Conservation (phyloP, 805 yeast genomes). For the Saccharomycopsis fibuligera region DNA sequence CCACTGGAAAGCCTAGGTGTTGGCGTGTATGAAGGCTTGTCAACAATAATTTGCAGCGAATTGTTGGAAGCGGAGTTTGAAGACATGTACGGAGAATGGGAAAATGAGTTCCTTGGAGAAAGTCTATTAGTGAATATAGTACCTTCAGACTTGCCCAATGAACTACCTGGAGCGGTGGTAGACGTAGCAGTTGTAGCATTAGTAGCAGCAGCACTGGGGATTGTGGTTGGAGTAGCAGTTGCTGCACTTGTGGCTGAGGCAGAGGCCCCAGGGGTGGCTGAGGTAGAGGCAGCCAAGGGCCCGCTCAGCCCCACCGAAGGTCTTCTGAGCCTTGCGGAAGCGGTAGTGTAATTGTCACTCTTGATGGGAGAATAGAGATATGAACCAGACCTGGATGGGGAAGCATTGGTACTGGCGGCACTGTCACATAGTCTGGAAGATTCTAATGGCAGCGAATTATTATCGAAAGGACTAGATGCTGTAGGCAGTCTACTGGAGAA, state of each 20-base stretch:
- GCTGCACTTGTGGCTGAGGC: too few species aligned
- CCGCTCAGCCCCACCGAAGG: background rate
- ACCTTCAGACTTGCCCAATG: too few species aligned
- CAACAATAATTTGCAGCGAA: background rate
- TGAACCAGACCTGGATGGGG: background rate
- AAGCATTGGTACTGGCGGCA: background rate
- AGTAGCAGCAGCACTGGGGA: background rate
- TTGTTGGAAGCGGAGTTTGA: background rate
- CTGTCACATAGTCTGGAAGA: background rate
- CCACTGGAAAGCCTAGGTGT: conserved; percentile 29
- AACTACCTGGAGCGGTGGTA: background rate
- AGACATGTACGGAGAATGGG: background rate
- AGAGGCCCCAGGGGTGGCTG: background rate
- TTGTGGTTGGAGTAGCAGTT: background rate
- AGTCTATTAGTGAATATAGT: background rate
- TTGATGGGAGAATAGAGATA: background rate
- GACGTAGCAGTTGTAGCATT: background rate
- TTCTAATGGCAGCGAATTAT: too few species aligned
- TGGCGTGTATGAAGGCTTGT: background rate
- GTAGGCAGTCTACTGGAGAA: too few species aligned
- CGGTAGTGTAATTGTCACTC: conserved; percentile 3
- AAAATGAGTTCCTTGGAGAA: conserved; percentile 2
- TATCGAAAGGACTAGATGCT: too few species aligned
- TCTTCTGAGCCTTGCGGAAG: conserved; percentile 2
- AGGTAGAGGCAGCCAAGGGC: background rate